Evolutionary conservation across 1,139 yeast species (phyloP).

Genomic region (Candida tetrigidarum): DNA sequence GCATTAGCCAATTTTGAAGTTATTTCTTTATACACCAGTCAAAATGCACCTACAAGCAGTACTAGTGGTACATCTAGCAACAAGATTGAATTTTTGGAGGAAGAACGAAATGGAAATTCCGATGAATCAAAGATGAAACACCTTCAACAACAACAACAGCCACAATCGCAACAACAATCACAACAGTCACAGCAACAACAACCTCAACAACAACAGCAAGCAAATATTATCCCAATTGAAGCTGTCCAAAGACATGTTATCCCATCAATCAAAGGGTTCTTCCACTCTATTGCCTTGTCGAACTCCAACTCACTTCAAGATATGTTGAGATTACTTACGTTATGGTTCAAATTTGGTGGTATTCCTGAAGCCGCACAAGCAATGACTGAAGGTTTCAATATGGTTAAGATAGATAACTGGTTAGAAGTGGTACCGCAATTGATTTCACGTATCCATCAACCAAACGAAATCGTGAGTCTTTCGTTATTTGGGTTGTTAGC

Average conservation of each 20-base stretch:
- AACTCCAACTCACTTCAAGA: conserved; percentile 90
- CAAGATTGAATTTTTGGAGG: conserved; percentile 19
- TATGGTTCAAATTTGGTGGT: conserved; percentile 98
- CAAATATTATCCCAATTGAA: conserved; percentile 51
- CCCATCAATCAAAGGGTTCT: conserved; percentile 94
- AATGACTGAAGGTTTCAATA: conserved; percentile 86
- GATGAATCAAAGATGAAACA: conserved; percentile 18
- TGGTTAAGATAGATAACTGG: conserved; percentile 94
- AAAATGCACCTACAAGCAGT: conserved; percentile 29
- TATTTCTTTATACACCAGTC: conserved; percentile 65
- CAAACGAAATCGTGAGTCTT: conserved; percentile 81
- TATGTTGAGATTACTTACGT: conserved; percentile 82
- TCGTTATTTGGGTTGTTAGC: conserved; percentile 81
- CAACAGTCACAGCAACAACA: conserved; percentile 16
- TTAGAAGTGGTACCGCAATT: conserved; percentile 93
- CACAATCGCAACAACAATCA: too few relatives aligned
- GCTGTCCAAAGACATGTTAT: conserved; percentile 84
- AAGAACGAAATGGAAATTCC: conserved; percentile 27
- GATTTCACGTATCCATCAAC: conserved; percentile 96
- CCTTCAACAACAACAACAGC: conserved; percentile 16
- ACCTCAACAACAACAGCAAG: conserved; percentile 13
- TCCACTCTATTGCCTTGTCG: conserved; percentile 90
- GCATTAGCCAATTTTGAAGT: conserved; percentile 97
- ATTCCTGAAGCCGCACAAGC: conserved; percentile 89
- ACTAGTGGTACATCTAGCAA: conserved; percentile 19